These are phyloP conservation scores for Mucor piriformis DNA, from an alignment of 371 early-diverging fungal species.

Conservation along the genomic window DNA sequence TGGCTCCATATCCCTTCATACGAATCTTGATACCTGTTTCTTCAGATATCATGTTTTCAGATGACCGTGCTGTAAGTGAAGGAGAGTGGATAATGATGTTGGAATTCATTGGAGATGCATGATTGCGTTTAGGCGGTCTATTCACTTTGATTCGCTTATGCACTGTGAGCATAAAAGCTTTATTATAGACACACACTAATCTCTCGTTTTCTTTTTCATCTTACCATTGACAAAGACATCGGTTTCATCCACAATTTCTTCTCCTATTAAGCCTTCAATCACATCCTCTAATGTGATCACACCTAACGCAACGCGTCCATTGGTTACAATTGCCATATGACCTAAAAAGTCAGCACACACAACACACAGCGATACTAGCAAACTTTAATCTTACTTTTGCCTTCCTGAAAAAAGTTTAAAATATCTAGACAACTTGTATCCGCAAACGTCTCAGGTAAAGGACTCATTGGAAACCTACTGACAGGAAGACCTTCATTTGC, in stretches of 20 bases:
- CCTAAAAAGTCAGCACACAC: too few species aligned
- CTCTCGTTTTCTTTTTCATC: background rate
- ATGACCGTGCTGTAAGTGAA: background rate
- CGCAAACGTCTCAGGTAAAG: slow-evolving; percentile 72
- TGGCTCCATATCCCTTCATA: slow-evolving; percentile 21
- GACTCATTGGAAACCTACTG: slow-evolving; percentile 63
- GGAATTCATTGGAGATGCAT: too few species aligned
- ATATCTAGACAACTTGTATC: slow-evolving; percentile 88
- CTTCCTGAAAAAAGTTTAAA: slow-evolving; percentile 92
- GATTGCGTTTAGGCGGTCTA: background rate
- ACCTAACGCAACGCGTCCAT: slow-evolving; percentile 69
- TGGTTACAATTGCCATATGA: slow-evolving; percentile 75
- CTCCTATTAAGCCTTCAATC: slow-evolving; percentile 93
- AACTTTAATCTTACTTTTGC: slow-evolving; percentile 73
- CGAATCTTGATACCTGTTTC: slow-evolving; percentile 18
- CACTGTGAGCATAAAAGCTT: too few species aligned
- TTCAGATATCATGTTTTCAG: slow-evolving; percentile 1
- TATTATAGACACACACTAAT: too few species aligned
- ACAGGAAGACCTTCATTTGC: slow-evolving; percentile 79
- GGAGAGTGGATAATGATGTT: background rate
- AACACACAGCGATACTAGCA: too few species aligned
- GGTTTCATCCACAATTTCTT: slow-evolving; percentile 93
- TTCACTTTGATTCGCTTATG: slow-evolving; percentile 13
- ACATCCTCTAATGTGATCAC: slow-evolving; percentile 97
- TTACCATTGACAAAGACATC: slow-evolving; percentile 87